Percentiles rank a stretch among this genome's conserved stretches.
Conservation (phyloP, 129 eudicot species). For the Centaurea solstitialis region DNA sequence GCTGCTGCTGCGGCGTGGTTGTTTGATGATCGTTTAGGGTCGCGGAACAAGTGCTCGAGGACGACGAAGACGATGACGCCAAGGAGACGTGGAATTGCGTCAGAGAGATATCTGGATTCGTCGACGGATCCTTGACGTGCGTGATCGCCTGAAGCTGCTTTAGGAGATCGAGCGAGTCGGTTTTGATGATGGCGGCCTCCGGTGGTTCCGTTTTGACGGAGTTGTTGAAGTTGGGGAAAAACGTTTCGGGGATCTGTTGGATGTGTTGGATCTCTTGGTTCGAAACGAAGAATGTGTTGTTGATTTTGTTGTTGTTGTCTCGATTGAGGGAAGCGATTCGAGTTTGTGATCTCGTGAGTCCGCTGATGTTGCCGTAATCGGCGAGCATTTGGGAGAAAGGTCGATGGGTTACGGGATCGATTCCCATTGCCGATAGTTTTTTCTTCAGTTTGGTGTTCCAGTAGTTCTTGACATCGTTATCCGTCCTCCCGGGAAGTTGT, state of each 20-base stretch:
- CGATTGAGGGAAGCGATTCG: conserved; percentile 38
- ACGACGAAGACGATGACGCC: conserved; percentile 37
- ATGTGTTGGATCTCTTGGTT: conserved; percentile 37
- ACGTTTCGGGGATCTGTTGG: conserved; percentile 26
- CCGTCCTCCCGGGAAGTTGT: conserved; percentile 91
- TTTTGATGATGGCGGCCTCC: conserved; percentile 4
- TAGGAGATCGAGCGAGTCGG: conserved; percentile 58
- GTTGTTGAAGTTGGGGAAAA: conserved; percentile 31
- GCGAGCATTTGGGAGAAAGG: conserved; percentile 93
- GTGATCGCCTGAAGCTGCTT: conserved; percentile 74
- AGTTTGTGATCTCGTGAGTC: conserved; percentile 44
- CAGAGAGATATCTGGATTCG: conserved; percentile 9
- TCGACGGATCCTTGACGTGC: conserved; percentile 47
- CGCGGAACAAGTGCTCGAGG: conserved; percentile 35
- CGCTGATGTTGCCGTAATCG: conserved; percentile 79
- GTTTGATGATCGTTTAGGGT: conserved; percentile 34
- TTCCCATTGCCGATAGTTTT: conserved; percentile 77
- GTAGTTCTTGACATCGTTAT: conserved; percentile 72
- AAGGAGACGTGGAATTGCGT: conserved; percentile 19
- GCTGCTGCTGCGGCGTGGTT: not conserved
- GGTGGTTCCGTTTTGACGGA: conserved; percentile 38
- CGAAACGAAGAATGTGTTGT: conserved; percentile 30
- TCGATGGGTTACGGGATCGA: conserved; percentile 84
- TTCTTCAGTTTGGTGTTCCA: conserved; percentile 79
- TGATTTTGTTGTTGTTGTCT: conserved; percentile 33